Evolutionary conservation across 805 yeast genomes (phyloP).

Genomic region (Millerozyma miso): DNA sequence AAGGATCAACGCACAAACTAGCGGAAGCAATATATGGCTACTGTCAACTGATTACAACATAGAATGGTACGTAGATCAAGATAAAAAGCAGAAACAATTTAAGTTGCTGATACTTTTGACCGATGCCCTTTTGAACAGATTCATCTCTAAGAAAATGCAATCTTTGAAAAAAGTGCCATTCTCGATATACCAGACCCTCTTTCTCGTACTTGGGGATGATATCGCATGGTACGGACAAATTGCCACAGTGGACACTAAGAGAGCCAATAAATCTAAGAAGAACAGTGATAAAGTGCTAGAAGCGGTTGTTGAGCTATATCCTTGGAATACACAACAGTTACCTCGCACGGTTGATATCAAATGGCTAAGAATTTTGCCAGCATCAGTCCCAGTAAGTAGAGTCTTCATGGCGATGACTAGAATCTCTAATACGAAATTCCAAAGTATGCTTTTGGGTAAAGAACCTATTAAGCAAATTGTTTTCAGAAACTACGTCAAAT

Average conservation of each 20-base stretch:
- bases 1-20: conserved; percentile 29
- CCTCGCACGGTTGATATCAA: conserved; percentile 42
- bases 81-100: conserved; percentile 36
- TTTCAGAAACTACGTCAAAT: conserved; percentile 52
- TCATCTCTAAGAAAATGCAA: conserved; percentile 47
- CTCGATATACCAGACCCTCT: conserved; percentile 52
- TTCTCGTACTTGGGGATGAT: conserved; percentile 47
- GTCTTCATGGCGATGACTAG: conserved; percentile 64
- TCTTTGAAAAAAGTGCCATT: conserved; percentile 59
- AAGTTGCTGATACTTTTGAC: conserved; percentile 40
- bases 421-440: conserved; percentile 49
- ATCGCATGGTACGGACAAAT: conserved; percentile 59
- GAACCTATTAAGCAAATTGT: conserved; percentile 51
- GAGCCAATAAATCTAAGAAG: conserved; percentile 16
- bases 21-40: conserved; percentile 32
- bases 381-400: conserved; percentile 59
- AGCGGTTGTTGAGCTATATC: conserved; percentile 47
- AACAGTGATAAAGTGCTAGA: conserved; percentile 28
- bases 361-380: conserved; percentile 47
- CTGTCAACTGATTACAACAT: conserved; percentile 42
- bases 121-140: conserved; percentile 46
- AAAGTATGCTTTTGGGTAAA: conserved; percentile 51
- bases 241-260: conserved; percentile 35
- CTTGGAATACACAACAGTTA: conserved; percentile 53
- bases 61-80: conserved; percentile 48